Evolutionary conservation across 1,139 yeast species (phyloP).

Genomic region (Blastobotrys capitulatus): DNA sequence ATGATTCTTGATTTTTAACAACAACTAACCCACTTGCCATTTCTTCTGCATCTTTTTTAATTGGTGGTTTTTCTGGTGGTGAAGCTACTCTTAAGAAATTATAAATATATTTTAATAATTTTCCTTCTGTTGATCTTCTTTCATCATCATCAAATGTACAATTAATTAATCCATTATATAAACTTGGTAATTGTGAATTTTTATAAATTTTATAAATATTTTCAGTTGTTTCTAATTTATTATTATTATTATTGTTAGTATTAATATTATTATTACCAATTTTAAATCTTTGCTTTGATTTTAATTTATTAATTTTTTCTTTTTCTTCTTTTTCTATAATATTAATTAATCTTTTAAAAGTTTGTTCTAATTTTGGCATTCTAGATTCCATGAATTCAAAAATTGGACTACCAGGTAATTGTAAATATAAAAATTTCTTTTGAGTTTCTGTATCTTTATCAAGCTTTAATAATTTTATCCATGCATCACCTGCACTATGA

Average conservation of each 20-base stretch:
- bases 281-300: slow-evolving; percentile 29
- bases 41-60: slow-evolving; percentile 44
- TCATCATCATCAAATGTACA: slow-evolving; percentile 52
- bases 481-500: slow-evolving; percentile 23
- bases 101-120: slow-evolving; percentile 52
- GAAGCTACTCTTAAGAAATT: slow-evolving; percentile 48
- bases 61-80: slow-evolving; percentile 37
- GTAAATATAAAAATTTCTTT: slow-evolving; percentile 45
- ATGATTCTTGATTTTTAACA: slow-evolving; percentile 52
- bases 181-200: slow-evolving; percentile 45
- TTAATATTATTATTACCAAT: slow-evolving; percentile 37
- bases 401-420: slow-evolving; percentile 60
- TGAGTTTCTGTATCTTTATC: slow-evolving; percentile 22
- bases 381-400: slow-evolving; percentile 51
- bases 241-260: no score
- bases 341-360: slow-evolving; percentile 47
- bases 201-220: slow-evolving; percentile 48
- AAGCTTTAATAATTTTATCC: slow-evolving; percentile 17
- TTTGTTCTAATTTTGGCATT: slow-evolving; percentile 48
- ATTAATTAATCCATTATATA: slow-evolving; percentile 56
- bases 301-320: slow-evolving; percentile 22
- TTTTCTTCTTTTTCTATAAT: slow-evolving; percentile 43
- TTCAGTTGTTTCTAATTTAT: slow-evolving; percentile 16
- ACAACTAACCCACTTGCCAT: slow-evolving; percentile 70
- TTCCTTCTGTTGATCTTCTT: slow-evolving; percentile 57